Conservation (phyloP, 208 protist genomes). For the Trichomonas vaginalis region DNA sequence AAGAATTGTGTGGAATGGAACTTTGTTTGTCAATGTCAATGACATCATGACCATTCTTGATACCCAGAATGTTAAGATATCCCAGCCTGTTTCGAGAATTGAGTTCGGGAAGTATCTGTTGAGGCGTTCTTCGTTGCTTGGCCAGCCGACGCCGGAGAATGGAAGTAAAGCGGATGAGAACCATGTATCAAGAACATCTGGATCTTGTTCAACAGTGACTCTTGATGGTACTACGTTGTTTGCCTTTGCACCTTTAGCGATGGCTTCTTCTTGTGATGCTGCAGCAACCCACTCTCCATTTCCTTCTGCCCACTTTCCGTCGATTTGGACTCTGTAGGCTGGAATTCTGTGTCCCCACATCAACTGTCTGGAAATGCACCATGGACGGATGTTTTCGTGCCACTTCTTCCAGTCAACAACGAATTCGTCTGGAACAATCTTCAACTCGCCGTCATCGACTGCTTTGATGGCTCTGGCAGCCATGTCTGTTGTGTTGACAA, state of each 20-base stretch:
- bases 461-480: constrained; percentile 37
- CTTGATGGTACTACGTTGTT: neutral
- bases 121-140: constrained; percentile 53
- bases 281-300: constrained; percentile 17
- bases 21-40: constrained; percentile 65
- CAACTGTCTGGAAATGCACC: constrained; percentile 70
- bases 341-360: constrained; percentile 99
- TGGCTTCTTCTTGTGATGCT: constrained; percentile 65
- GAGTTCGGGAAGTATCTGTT: constrained; percentile 79
- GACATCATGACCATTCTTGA: constrained; percentile 99
- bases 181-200: constrained; percentile 99
- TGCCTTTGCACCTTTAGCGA: neutral
- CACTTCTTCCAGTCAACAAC: constrained; percentile 19
- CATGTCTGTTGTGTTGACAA: constrained; percentile 69
- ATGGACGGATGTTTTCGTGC: constrained; percentile 53
- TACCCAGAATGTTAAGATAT: constrained; percentile 99
- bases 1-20: constrained; percentile 83
- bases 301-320: constrained; percentile 45
- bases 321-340: constrained; percentile 68
- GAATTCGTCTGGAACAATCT: constrained; percentile 72
- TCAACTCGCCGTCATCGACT: constrained; percentile 54
- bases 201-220: constrained; percentile 60
- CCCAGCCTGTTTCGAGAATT: constrained; percentile 92
- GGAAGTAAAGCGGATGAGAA: constrained; percentile 98
- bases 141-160: constrained; percentile 88